Evolutionary conservation across 1,284 basidiomycete genomes (phyloP).

Genomic region (Chiua sp.): DNA sequence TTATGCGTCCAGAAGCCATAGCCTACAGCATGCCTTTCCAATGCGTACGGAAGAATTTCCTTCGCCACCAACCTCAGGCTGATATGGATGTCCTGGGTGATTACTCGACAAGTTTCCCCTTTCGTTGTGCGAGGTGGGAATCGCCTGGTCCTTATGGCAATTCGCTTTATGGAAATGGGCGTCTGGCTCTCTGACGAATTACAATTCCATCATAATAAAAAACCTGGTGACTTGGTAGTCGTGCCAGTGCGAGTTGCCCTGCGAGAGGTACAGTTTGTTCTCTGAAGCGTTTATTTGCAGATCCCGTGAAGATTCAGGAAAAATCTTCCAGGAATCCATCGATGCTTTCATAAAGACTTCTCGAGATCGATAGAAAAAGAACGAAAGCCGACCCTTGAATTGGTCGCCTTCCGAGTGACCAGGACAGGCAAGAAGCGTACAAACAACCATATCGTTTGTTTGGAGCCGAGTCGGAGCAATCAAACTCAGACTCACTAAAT

Average conservation of each 20-base stretch:
- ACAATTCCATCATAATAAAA: neutral
- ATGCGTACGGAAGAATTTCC: conserved; percentile 19
- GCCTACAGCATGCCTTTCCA: conserved; percentile 34
- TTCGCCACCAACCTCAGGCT: conserved; percentile 9
- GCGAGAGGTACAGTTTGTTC: neutral
- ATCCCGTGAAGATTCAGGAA: neutral
- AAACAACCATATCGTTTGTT: neutral
- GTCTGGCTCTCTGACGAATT: conserved; percentile 6
- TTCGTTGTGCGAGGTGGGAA: conserved; percentile 28
- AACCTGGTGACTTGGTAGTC: neutral
- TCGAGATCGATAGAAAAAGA: neutral
- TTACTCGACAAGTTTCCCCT: neutral
- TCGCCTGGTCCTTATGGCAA: conserved; percentile 20
- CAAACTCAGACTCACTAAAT: neutral
- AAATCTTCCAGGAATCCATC: neutral
- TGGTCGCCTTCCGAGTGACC: neutral
- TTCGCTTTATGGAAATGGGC: conserved; percentile 18
- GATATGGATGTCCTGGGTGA: conserved; percentile 1
- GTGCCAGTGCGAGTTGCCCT: no score
- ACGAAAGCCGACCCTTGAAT: no score
- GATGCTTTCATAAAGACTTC: neutral
- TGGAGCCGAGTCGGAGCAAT: neutral
- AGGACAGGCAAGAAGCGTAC: neutral
- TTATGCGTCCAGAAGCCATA: conserved; percentile 28
- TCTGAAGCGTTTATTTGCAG: neutral